Base-by-base conservation (phyloP, 2,329 filamentous ascomycete species). In the Orbilia blumenaviensis region DNA sequence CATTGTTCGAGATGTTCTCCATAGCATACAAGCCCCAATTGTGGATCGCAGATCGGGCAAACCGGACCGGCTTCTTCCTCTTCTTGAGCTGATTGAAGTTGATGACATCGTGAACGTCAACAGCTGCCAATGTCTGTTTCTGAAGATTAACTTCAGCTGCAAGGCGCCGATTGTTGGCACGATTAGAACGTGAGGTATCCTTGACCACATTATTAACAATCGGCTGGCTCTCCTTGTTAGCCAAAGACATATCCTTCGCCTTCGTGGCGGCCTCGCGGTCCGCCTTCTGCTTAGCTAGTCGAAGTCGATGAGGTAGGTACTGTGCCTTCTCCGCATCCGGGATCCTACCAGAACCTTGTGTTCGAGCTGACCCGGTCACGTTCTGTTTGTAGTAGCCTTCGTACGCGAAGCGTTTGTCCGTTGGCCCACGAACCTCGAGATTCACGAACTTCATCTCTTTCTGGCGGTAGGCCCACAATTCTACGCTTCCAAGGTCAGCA, bases 21-120 rank as follows among this genome's bases (percentile, higher is more conserved):
- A 97, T 94, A 2, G 95, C 94, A 82, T 99, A 99, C 27, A 99
- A 85, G 27, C 95, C 95, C 95, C 95, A 99, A 81, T 97, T 98
- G 84, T 99, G 95, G 80, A 99, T 99, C 50, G 95, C 95, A 62
- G 95, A 99, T 48, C 95, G 89, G 69, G 94, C 95, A 84, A 99
- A 99, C 82, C 96, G 95, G 82, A 99, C 95, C 0, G 94, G 94
- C 86, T 99, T 99, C 89, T 98, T 99, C 77, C 95, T 92, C 85
- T 98, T 99, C 87, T 98, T 97, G 72, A 99, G 89, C 85, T 98
- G 95, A 83, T 99, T 99, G 87, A 99, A 99, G 72, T 94, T 92
- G 81, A 99, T 89, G 29, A 95, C 93, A 80, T 97, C 94, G 66
- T 93, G 92, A 79, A 97, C 94, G 14, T 86, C 87, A 36, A 86